phyloP scores from a whole-genome alignment of 805 yeast genomes.

The Alloascoidea hylecoeti region DNA sequence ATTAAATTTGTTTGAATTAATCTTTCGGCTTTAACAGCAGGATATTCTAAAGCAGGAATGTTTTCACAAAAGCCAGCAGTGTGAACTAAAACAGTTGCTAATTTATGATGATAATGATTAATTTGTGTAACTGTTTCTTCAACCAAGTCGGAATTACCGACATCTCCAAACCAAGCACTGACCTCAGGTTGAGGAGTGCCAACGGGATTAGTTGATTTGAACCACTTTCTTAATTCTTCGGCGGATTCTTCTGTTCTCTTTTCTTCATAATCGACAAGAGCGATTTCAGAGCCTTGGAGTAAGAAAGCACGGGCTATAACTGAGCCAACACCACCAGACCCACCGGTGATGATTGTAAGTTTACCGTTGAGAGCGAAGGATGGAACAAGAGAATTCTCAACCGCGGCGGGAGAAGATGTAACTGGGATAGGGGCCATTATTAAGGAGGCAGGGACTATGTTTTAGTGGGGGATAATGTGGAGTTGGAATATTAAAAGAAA shows the following conservation, averaged over 20 bases:
- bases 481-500: no score
- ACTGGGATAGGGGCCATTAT: no score
- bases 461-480: no score
- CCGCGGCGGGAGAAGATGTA: conserved; percentile 3
- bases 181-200: conserved; percentile 15
- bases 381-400: conserved; percentile 35
- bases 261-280: conserved; percentile 54
- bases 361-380: conserved; percentile 55
- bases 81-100: conserved; percentile 55
- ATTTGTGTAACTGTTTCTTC: conserved; percentile 37
- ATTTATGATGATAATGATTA: conserved; percentile 40
- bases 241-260: conserved; percentile 45
- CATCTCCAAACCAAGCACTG: conserved; percentile 58
- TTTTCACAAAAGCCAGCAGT: conserved; percentile 83
- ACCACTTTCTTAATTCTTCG: conserved; percentile 34
- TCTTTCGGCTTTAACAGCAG: conserved; percentile 53
- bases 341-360: conserved; percentile 66
- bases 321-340: conserved; percentile 65
- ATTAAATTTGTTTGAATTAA: conserved; percentile 58
- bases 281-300: conserved; percentile 68
- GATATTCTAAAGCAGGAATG: conserved; percentile 65
- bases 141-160: conserved; percentile 48
- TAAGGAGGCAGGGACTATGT: no score
- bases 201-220: conserved; percentile 17
- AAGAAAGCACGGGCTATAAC: conserved; percentile 51